Base-by-base conservation (phyloP, 768 basidiomycete genomes). In the Psilocybe sp. region DNA sequence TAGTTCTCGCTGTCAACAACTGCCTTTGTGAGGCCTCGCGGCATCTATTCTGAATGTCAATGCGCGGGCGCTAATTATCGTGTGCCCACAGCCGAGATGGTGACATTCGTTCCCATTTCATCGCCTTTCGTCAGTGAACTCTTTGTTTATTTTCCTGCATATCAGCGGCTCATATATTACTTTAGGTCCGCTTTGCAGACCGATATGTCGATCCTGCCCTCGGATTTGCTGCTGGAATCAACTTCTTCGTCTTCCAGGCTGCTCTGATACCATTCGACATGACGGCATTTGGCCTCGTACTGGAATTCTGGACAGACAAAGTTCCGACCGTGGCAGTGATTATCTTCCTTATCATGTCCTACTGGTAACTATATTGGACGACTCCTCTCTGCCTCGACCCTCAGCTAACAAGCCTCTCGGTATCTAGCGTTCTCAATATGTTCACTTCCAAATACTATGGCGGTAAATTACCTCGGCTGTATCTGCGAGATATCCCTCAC, bases 71-170 rank as follows among this genome's bases (percentile, higher is more conserved):
- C 34, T 44, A 40, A 58, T 61, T 64, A 14, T 4, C 14, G 33
- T 60, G 70, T 46, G 69, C 39, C 19, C 28, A 15, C 54, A 79
- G 89, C 85, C 34, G 89, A 92, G 66, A 89, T 90, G 88, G 86
- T 87, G 28, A 80, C 84, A n/a, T 84, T 81, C 70, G 87, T 87
- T 5, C 89, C 89, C 5, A 82, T 90, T 55, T 81, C 86, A 5
- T 87, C 89, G 5, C 83, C 86, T 5, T 89, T 89, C 62, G 82
- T 87, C 51, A 36, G 75, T 61, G 41, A 50, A 16, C 18, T n/a
- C 10, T 20, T 33, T 34, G 1, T 40, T 42, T 18, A 34, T n/a
- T 31, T 46, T 12, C 19, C 39, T 23, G 31, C 10, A 37, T 11
- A 38, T n/a, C 18, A 32, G 37, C 14, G 38, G 7, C 38, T 32